Percentiles rank a stretch among this genome's conserved stretches.
Evolutionary conservation across 768 basidiomycete species (phyloP).

Genomic region (Amanita rimosa): DNA sequence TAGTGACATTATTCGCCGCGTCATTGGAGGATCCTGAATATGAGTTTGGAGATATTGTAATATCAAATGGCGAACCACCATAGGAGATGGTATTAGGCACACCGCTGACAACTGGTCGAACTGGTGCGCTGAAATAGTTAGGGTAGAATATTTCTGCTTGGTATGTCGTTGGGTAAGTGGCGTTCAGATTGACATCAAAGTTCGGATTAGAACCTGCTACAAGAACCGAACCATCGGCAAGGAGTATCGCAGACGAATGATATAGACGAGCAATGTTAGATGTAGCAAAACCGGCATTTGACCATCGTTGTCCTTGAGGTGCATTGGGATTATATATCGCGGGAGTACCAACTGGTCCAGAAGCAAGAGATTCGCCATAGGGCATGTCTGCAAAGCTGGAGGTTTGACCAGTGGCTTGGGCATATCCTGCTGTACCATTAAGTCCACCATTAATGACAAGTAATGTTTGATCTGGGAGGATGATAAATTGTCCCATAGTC

Average conservation of each 20-base stretch:
- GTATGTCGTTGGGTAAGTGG: constrained; percentile 66
- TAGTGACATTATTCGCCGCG: constrained; percentile 62
- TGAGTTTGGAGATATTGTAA: constrained; percentile 53
- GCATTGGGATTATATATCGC: constrained; percentile 75
- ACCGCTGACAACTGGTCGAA: constrained; percentile 59
- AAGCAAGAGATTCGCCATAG: constrained; percentile 60
- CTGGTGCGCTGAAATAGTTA: constrained; percentile 61
- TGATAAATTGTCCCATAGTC: constrained; percentile 90
- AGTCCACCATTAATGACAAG: constrained; percentile 72
- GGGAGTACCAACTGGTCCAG: constrained; percentile 71
- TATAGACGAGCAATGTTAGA: constrained; percentile 74
- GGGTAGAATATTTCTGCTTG: constrained; percentile 87
- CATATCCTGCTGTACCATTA: constrained; percentile 87
- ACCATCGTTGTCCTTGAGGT: constrained; percentile 65
- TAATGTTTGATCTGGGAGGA: constrained; percentile 66
- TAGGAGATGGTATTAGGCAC: constrained; percentile 68
- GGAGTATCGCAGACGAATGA: constrained; percentile 81
- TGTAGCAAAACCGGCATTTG: constrained; percentile 46
- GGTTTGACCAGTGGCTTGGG: constrained; percentile 42
- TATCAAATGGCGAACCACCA: constrained; percentile 75
- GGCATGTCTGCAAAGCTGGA: constrained; percentile 43
- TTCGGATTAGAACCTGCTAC: constrained; percentile 94
- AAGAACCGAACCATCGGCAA: constrained; percentile 79
- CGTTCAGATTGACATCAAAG: constrained; percentile 59
- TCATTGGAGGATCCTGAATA: constrained; percentile 59